phyloP scores from a whole-genome alignment of 2,329 filamentous ascomycete genomes.

The Neonectria neomacrospora region DNA sequence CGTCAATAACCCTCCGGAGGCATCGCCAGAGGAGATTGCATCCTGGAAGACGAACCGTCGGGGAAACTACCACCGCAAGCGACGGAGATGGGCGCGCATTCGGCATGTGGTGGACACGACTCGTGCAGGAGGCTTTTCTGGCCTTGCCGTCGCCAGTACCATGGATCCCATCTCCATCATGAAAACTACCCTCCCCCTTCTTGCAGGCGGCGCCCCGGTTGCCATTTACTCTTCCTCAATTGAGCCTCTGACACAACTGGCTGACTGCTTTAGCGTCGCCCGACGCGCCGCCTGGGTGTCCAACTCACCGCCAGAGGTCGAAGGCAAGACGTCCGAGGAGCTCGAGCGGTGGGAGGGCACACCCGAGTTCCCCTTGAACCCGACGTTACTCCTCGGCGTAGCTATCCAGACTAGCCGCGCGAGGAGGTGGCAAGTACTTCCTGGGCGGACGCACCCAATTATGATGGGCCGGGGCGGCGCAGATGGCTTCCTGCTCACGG shows the following conservation, averaged over 20 bases:
- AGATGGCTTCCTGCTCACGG: constrained; percentile 92
- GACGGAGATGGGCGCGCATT: constrained; percentile 80
- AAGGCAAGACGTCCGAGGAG: constrained; percentile 58
- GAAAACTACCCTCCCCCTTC: constrained; percentile 78
- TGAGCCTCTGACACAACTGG: constrained; percentile 80
- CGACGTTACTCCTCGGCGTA: constrained; percentile 82
- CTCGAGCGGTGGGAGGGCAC: constrained; percentile 68
- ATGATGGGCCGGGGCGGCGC: constrained; percentile 91
- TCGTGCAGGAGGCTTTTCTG: constrained; percentile 80
- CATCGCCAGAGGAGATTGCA: constrained; percentile 70
- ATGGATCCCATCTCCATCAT: constrained; percentile 86
- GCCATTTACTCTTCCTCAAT: constrained; percentile 86
- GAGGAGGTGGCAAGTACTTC: constrained; percentile 89
- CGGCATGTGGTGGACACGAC: constrained; percentile 79
- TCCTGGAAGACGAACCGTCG: constrained; percentile 84
- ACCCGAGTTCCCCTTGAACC: constrained; percentile 87
- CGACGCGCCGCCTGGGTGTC: constrained; percentile 80
- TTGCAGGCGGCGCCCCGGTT: constrained; percentile 84
- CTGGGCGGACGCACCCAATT: constrained; percentile 89
- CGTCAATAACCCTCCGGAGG: constrained; percentile 68
- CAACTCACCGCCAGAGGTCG: constrained; percentile 59
- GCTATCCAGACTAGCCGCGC: constrained; percentile 83
- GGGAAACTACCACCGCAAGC: constrained; percentile 89
- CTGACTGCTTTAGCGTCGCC: constrained; percentile 85
- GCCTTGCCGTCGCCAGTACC: constrained; percentile 81